Percentiles rank a stretch among this genome's conserved stretches.
Evolutionary conservation across 2,329 filamentous ascomycete species (phyloP).

Genomic region (Hymenoscyphus albidus): DNA sequence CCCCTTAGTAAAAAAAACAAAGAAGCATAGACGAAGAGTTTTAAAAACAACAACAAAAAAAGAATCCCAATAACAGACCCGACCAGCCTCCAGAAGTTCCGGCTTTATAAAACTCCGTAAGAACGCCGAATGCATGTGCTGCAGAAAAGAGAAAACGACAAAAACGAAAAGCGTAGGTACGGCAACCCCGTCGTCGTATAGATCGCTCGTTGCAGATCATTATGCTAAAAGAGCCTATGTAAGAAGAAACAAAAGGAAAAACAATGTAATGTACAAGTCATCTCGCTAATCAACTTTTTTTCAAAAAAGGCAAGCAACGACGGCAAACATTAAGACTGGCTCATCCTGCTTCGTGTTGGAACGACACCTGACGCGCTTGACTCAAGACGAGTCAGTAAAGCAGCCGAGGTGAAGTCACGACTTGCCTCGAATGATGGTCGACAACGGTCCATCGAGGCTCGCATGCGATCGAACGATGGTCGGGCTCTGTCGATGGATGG

Average conservation of each 20-base stretch:
- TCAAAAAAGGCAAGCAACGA: slow-evolving; percentile 8
- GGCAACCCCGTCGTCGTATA: slow-evolving; percentile 34
- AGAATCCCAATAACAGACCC: slow-evolving; percentile 7
- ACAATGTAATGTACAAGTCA: slow-evolving; percentile 34
- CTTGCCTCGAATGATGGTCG: slow-evolving; percentile 81
- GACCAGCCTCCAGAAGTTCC: slow-evolving; percentile 10
- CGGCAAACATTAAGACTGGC: slow-evolving; percentile 4
- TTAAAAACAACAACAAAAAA: slow-evolving; percentile 1
- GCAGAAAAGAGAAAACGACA: slow-evolving; percentile 26
- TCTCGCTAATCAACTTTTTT: slow-evolving; percentile 11
- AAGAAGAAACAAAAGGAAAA: slow-evolving; percentile 35
- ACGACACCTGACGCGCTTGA: slow-evolving; percentile 49
- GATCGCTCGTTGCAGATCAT: slow-evolving; percentile 50
- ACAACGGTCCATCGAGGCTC: slow-evolving; percentile 81
- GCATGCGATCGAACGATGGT: slow-evolving; percentile 83
- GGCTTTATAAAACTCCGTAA: not conserved
- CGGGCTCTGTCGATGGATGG: slow-evolving; percentile 59
- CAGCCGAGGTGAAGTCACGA: slow-evolving; percentile 87
- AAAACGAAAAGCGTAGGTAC: slow-evolving; percentile 10
- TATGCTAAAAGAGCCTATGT: slow-evolving; percentile 38
- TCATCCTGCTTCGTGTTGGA: slow-evolving; percentile 28
- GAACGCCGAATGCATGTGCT: slow-evolving; percentile 32
- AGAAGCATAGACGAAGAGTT: slow-evolving; percentile 1
- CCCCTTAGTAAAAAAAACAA: slow-evolving; percentile 8
- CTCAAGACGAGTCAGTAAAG: slow-evolving; percentile 79